A percentile compares a stretch with the other conserved stretches of the same genome.
Evolutionary conservation across 1,139 yeast genomes (phyloP).

Genomic region (Yamadazyma buinensis): DNA sequence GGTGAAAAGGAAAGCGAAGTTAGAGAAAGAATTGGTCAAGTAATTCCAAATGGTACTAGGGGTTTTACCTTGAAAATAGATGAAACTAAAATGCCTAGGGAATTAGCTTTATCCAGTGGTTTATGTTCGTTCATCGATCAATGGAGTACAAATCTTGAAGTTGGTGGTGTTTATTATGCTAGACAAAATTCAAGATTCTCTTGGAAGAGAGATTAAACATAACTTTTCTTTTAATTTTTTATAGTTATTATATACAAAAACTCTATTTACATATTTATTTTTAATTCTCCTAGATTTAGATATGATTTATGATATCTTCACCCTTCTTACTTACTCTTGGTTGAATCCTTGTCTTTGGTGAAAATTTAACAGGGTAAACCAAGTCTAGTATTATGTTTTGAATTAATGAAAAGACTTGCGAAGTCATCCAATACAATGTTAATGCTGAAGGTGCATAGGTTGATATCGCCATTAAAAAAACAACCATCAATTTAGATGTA

Average conservation of each 20-base stretch:
- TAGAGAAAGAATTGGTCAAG: slow-evolving; percentile 56
- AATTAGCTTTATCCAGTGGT: slow-evolving; percentile 57
- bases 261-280: background rate
- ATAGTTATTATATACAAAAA: too few species aligned
- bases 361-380: slow-evolving; percentile 55
- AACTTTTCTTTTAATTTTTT: too few species aligned
- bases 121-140: slow-evolving; percentile 60
- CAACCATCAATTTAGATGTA: slow-evolving; percentile 68
- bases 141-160: slow-evolving; percentile 58
- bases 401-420: slow-evolving; percentile 68
- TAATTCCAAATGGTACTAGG: slow-evolving; percentile 41
- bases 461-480: slow-evolving; percentile 78
- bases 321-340: slow-evolving; percentile 4
- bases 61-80: slow-evolving; percentile 56
- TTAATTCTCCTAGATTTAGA: background rate
- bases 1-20: slow-evolving; percentile 64
- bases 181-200: slow-evolving; percentile 48
- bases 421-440: slow-evolving; percentile 81
- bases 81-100: slow-evolving; percentile 49
- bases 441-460: slow-evolving; percentile 84
- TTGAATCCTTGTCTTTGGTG: slow-evolving; percentile 36
- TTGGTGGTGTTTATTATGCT: slow-evolving; percentile 60
- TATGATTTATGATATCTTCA: slow-evolving; percentile 3
- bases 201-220: slow-evolving; percentile 58
- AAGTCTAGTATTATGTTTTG: slow-evolving; percentile 76